phyloP scores from a whole-genome alignment of 192 early-diverging fungal genomes.

The Mortierella antarctica region DNA sequence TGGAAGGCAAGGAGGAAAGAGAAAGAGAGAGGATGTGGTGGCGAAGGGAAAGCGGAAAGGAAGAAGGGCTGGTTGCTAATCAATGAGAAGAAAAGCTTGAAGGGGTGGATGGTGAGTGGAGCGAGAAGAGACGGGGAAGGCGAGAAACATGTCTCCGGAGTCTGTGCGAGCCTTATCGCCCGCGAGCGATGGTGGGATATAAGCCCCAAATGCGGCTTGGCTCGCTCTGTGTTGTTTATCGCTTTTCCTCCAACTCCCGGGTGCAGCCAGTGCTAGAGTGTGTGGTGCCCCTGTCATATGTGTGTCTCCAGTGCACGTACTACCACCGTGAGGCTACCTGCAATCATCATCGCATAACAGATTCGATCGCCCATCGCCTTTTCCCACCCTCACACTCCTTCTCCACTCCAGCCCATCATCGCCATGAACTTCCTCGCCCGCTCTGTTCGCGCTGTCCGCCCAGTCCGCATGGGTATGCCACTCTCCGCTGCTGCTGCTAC shows the following conservation, averaged over 20 bases:
- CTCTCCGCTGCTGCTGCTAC: too few species aligned
- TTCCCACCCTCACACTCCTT: background rate
- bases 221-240: too few species aligned
- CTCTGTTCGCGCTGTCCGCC: conserved; percentile 48
- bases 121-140: conserved; percentile 1
- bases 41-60: background rate
- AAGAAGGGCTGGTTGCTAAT: background rate
- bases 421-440: conserved; percentile 46
- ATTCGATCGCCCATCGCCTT: background rate
- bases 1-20: background rate
- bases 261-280: too few species aligned
- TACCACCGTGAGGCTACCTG: background rate
- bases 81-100: background rate
- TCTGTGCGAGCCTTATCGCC: too few species aligned
- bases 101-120: background rate
- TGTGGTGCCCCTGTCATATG: too few species aligned
- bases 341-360: background rate
- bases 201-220: too few species aligned
- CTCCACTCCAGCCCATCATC: conserved; percentile 14
- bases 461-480: conserved; percentile 44
- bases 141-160: background rate
- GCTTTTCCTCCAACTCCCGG: too few species aligned
- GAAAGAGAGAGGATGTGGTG: background rate
- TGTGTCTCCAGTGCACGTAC: too few species aligned
- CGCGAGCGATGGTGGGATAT: too few species aligned